Evolutionary conservation across 1,284 basidiomycete species (phyloP).

Genomic region (Trametes pubescens): DNA sequence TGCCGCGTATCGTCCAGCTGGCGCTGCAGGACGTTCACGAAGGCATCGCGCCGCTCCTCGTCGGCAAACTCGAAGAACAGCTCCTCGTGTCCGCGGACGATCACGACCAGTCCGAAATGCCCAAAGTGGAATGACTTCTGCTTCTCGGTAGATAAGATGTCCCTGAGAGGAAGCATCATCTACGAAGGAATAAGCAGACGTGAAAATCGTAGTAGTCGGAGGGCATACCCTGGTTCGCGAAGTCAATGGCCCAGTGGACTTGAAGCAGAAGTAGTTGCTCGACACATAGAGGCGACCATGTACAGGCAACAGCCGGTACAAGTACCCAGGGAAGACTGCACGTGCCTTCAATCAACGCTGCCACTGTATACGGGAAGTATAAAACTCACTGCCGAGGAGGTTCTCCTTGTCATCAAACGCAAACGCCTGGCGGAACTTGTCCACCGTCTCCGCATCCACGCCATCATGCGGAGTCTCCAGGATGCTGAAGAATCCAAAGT

Average conservation of each 20-base stretch:
- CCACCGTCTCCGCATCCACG: constrained; percentile 69
- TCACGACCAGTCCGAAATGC: constrained; percentile 87
- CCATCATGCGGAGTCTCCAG: constrained; percentile 70
- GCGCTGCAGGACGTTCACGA: constrained; percentile 76
- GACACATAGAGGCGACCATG: constrained; percentile 90
- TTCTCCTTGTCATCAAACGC: constrained; percentile 88
- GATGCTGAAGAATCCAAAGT: constrained; percentile 76
- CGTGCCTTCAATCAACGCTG: neutral
- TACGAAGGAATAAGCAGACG: constrained; percentile 42
- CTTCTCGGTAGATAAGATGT: constrained; percentile 86
- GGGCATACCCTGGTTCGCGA: constrained; percentile 77
- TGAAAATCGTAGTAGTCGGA: neutral
- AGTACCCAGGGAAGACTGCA: constrained; percentile 88
- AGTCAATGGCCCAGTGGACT: constrained; percentile 79
- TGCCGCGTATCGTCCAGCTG: constrained; percentile 81
- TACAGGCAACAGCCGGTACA: constrained; percentile 87
- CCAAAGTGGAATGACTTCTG: constrained; percentile 90
- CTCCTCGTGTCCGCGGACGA: constrained; percentile 96
- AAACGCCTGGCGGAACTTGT: constrained; percentile 83
- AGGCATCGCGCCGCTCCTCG: constrained; percentile 79
- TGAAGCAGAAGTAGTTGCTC: constrained; percentile 90
- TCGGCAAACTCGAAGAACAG: constrained; percentile 94
- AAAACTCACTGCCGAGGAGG: constrained; percentile 80
- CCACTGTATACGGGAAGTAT: neutral
- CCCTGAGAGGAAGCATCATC: constrained; percentile 95